A percentile compares a stretch with the other conserved stretches of the same genome.
phyloP scores from a whole-genome alignment of 495 filamentous ascomycete genomes.

The Glarea lozoyensis region DNA sequence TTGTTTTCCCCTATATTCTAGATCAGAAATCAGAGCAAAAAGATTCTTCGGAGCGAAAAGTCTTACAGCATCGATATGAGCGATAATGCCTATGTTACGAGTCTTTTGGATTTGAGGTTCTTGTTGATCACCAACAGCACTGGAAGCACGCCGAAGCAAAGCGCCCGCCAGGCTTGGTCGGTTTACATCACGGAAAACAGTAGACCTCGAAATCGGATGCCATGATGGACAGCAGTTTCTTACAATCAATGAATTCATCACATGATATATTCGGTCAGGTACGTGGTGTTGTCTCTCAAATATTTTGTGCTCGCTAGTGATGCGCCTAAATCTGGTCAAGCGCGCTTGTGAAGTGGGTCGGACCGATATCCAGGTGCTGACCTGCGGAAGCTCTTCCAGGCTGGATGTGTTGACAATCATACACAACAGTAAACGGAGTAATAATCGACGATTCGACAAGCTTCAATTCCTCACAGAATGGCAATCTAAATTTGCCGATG shows the following conservation, averaged over 20 bases:
- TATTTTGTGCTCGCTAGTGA: too few relatives aligned
- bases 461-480: too few relatives aligned
- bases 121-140: neutral
- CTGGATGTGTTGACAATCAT: too few relatives aligned
- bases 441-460: too few relatives aligned
- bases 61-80: slow-evolving; percentile 91
- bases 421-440: too few relatives aligned
- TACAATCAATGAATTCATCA: slow-evolving; percentile 17
- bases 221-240: slow-evolving; percentile 14
- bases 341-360: too few relatives aligned
- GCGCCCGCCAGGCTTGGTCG: neutral
- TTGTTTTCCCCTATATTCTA: slow-evolving; percentile 76
- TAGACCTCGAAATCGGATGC: slow-evolving; percentile 9
- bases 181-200: neutral
- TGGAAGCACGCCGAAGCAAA: slow-evolving; percentile 1
- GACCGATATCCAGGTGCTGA: too few relatives aligned
- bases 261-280: slow-evolving; percentile 1
- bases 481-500: too few relatives aligned
- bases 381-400: too few relatives aligned
- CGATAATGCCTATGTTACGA: slow-evolving; percentile 97
- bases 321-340: too few relatives aligned
- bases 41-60: neutral
- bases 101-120: slow-evolving; percentile 39
- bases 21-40: slow-evolving; percentile 10
- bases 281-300: too few relatives aligned